Percentiles rank a stretch among this genome's conserved stretches.
Evolutionary conservation across 164 flowering plant species (phyloP).

Genomic region (Sextonia rubra): DNA sequence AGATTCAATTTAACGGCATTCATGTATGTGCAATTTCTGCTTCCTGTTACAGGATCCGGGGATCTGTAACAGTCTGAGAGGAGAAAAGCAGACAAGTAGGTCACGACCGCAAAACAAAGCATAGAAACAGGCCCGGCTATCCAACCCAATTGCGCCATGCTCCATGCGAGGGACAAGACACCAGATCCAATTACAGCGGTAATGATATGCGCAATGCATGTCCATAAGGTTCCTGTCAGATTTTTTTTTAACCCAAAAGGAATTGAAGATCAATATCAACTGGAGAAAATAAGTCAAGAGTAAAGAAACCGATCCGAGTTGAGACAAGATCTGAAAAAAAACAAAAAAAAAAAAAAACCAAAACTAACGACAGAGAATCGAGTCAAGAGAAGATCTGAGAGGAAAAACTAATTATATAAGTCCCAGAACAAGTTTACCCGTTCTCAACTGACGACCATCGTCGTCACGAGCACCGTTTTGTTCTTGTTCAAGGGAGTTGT

Average conservation of each 20-base stretch:
- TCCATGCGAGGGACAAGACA: constrained; percentile 78
- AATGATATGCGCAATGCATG: constrained; percentile 68
- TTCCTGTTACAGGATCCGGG: constrained; percentile 53
- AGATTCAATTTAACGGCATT: constrained; percentile 52
- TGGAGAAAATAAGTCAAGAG: background rate
- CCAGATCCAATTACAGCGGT: constrained; percentile 85
- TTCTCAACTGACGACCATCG: constrained; percentile 30
- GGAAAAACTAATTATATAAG: background rate
- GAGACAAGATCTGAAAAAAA: background rate
- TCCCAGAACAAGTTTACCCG: constrained; percentile 20
- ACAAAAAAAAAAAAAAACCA: too few relatives aligned
- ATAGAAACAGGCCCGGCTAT: constrained; percentile 56
- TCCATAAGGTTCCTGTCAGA: constrained; percentile 54
- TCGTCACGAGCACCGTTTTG: constrained; percentile 23
- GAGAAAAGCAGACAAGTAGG: constrained; percentile 39
- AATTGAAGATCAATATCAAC: constrained; percentile 5
- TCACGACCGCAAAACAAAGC: constrained; percentile 50
- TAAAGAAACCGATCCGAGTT: background rate
- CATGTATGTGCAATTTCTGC: constrained; percentile 40
- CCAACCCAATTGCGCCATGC: constrained; percentile 76
- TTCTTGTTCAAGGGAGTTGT: constrained; percentile 20
- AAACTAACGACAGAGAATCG: background rate
- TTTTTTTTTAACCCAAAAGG: constrained; percentile 4
- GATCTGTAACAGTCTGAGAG: constrained; percentile 51
- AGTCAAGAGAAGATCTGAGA: background rate